Conservation (phyloP, 192 early-diverging fungal species). For the Coemansia sp. region DNA sequence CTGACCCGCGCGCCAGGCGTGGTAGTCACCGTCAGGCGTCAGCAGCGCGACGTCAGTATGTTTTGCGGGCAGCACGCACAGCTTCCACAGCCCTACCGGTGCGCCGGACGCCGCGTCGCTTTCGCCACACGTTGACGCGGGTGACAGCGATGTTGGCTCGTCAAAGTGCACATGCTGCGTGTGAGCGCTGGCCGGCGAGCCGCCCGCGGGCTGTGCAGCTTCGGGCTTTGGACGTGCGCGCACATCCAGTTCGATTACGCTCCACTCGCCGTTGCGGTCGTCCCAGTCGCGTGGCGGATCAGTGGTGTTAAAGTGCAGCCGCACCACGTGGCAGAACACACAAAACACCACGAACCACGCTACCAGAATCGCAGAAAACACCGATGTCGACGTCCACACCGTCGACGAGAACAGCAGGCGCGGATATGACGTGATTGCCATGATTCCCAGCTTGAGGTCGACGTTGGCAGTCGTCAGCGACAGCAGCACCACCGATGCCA, state of each 20-base stretch:
- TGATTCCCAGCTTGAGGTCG: constrained; percentile 37
- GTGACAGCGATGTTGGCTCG: not conserved
- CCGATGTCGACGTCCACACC: constrained; percentile 47
- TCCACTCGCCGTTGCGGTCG: constrained; percentile 51
- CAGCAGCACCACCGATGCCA: constrained; percentile 34
- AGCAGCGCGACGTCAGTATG: constrained; percentile 24
- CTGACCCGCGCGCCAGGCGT: constrained; percentile 21
- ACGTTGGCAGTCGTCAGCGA: constrained; percentile 45
- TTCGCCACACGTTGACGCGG: constrained; percentile 5
- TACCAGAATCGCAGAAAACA: constrained; percentile 50
- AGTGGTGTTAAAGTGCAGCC: constrained; percentile 45
- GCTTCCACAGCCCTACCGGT: constrained; percentile 34
- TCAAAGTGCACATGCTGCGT: not conserved
- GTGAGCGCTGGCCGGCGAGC: not conserved
- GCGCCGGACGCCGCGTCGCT: not conserved
- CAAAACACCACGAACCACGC: constrained; percentile 49
- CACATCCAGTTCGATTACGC: constrained; percentile 45
- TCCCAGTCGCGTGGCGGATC: constrained; percentile 53
- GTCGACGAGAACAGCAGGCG: constrained; percentile 46
- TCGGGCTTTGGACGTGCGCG: constrained; percentile 17
- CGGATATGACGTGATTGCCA: constrained; percentile 39
- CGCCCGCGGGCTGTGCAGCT: not conserved
- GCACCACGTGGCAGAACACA: constrained; percentile 43
- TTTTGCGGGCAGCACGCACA: constrained; percentile 29
- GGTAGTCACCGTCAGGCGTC: constrained; percentile 37